These are phyloP conservation scores for Leishmania turanica DNA, from an alignment of 208 protist genomes.

Conservation along the genomic window DNA sequence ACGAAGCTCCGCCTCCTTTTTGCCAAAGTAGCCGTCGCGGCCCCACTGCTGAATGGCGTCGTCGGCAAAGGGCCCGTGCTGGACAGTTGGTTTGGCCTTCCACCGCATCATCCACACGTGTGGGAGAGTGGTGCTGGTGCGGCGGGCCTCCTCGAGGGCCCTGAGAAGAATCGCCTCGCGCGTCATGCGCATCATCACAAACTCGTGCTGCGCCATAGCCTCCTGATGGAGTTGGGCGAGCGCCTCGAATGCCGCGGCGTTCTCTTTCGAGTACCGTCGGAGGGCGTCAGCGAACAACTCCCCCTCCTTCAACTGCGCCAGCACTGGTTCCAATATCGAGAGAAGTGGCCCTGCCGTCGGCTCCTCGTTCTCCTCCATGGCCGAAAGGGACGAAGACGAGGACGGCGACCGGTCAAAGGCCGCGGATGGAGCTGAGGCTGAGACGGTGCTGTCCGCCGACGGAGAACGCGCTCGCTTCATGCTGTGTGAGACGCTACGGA, in stretches of 20 bases:
- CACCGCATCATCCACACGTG: constrained; percentile 43
- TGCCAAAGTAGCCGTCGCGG: constrained; percentile 35
- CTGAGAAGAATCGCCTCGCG: constrained; percentile 41
- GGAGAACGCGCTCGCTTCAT: constrained; percentile 36
- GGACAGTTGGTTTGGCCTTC: constrained; percentile 20
- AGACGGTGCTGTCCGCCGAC: constrained; percentile 10
- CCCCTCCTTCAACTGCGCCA: constrained; percentile 30
- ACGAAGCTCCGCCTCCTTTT: constrained; percentile 37
- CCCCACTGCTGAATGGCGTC: constrained; percentile 34
- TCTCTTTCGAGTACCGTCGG: constrained; percentile 26
- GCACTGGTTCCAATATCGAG: constrained; percentile 12
- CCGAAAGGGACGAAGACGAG: constrained; percentile 28
- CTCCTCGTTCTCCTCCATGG: constrained; percentile 37
- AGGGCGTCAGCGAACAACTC: constrained; percentile 32
- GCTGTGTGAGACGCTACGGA: background rate
- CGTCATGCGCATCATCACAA: constrained; percentile 43
- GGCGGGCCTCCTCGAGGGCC: constrained; percentile 25
- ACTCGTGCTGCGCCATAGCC: constrained; percentile 33
- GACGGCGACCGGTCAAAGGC: constrained; percentile 5
- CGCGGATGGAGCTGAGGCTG: background rate
- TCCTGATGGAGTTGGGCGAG: constrained; percentile 34
- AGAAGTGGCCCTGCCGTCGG: constrained; percentile 26
- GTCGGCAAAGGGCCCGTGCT: constrained; percentile 38
- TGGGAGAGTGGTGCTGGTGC: constrained; percentile 10
- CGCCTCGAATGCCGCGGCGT: constrained; percentile 7